Conservation (phyloP, 1,284 basidiomycete species). For the Boletus sp. region DNA sequence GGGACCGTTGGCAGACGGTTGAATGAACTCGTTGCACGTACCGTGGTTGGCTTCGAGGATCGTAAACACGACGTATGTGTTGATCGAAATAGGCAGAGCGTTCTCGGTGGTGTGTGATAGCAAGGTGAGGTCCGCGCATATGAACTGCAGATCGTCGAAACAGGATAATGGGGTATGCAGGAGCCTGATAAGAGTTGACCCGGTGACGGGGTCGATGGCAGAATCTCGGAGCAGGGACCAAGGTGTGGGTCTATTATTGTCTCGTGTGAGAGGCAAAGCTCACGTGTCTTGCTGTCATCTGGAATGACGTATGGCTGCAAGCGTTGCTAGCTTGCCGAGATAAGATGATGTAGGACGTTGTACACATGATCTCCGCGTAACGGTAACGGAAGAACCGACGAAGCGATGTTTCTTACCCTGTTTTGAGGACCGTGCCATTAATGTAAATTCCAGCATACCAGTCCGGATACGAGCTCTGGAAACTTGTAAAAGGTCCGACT, state of each 20-base stretch:
- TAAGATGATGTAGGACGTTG: neutral
- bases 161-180: neutral
- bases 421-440: too few species aligned
- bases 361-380: neutral
- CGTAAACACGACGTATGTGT: neutral
- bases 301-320: conserved; percentile 2
- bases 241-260: neutral
- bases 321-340: neutral
- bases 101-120: neutral
- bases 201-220: neutral
- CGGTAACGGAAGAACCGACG: neutral
- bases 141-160: neutral
- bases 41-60: neutral
- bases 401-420: neutral
- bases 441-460: neutral
- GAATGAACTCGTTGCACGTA: neutral
- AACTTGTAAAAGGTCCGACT: neutral
- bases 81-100: neutral
- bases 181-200: neutral
- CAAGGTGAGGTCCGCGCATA: neutral
- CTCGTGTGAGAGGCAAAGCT: neutral
- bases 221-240: neutral
- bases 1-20: neutral
- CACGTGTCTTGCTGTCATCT: neutral
- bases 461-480: neutral